Conservation (phyloP, 169 alveolate species). For the Eimeria brunetti region DNA sequence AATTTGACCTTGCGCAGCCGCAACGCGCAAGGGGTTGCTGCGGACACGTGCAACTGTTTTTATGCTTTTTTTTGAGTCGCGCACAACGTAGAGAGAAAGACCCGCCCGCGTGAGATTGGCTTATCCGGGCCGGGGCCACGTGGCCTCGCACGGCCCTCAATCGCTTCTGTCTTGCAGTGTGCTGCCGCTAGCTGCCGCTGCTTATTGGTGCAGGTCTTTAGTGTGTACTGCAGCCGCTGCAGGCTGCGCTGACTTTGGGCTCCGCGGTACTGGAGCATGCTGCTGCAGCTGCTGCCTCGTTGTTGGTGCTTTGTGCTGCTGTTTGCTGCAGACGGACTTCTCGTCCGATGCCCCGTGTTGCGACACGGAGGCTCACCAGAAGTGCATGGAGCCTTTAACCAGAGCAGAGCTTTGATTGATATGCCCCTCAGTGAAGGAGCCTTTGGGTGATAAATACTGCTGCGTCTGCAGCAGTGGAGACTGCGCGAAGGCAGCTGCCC, state of each 20-base stretch:
- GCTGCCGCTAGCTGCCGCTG: background rate
- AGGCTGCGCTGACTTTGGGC: background rate
- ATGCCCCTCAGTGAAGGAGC: background rate
- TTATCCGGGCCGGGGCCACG: background rate
- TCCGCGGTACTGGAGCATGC: background rate
- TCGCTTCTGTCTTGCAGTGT: background rate
- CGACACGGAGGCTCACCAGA: slow-evolving; percentile 90
- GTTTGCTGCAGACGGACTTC: slow-evolving; percentile 85
- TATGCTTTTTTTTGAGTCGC: background rate
- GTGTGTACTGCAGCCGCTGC: background rate
- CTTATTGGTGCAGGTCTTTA: background rate
- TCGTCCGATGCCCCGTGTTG: slow-evolving; percentile 87
- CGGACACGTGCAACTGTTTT: background rate
- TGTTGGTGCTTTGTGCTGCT: background rate
- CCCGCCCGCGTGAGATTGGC: background rate
- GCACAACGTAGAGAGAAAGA: background rate
- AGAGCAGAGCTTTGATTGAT: slow-evolving; percentile 44
- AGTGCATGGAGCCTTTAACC: slow-evolving; percentile 86
- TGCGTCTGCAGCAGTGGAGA: background rate
- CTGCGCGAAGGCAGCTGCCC: background rate
- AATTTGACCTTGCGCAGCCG: background rate
- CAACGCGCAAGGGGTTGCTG: background rate
- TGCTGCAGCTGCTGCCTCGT: background rate
- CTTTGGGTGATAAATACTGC: background rate
- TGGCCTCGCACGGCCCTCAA: background rate